Percentiles rank a stretch among this genome's conserved stretches.
phyloP scores from a whole-genome alignment of 208 protist species.

The Trypanosoma scelopori region DNA sequence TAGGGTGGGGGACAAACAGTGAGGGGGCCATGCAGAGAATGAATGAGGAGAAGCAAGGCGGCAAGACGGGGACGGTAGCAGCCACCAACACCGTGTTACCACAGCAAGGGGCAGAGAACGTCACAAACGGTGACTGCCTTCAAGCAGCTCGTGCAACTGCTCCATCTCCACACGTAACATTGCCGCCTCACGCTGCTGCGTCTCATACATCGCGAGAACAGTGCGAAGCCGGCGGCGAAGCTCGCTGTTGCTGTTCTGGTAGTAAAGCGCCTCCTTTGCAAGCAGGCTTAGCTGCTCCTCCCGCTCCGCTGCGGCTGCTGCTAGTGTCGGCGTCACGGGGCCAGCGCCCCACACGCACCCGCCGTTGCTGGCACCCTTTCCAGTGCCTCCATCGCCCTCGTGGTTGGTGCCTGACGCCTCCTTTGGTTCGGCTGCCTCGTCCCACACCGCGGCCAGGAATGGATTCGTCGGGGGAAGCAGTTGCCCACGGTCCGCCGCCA shows the following conservation, averaged over 20 bases:
- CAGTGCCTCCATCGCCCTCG: background rate
- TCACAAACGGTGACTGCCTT: slow-evolving; percentile 4
- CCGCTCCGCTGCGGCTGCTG: background rate
- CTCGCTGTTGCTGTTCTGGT: slow-evolving; percentile 58
- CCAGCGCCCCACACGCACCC: background rate
- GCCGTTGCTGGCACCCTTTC: background rate
- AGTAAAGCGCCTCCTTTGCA: slow-evolving; percentile 60
- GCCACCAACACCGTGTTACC: background rate
- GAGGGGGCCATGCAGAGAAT: too few relatives aligned
- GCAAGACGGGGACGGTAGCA: too few relatives aligned
- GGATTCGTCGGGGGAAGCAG: background rate
- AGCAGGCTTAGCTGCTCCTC: slow-evolving; percentile 51
- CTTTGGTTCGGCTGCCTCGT: background rate
- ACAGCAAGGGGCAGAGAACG: background rate
- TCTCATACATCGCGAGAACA: slow-evolving; percentile 49
- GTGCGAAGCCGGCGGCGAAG: slow-evolving; percentile 56
- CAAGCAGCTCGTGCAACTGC: slow-evolving; percentile 40
- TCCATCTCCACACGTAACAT: slow-evolving; percentile 70
- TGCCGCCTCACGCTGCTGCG: slow-evolving; percentile 54
- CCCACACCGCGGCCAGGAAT: background rate
- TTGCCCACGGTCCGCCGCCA: background rate
- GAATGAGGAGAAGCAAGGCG: too few relatives aligned
- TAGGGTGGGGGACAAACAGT: too few relatives aligned
- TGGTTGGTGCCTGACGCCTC: background rate
- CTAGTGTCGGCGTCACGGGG: background rate